Evolutionary conservation across 345 rosid species (phyloP).

Genomic region (Eucalyptus sp.): DNA sequence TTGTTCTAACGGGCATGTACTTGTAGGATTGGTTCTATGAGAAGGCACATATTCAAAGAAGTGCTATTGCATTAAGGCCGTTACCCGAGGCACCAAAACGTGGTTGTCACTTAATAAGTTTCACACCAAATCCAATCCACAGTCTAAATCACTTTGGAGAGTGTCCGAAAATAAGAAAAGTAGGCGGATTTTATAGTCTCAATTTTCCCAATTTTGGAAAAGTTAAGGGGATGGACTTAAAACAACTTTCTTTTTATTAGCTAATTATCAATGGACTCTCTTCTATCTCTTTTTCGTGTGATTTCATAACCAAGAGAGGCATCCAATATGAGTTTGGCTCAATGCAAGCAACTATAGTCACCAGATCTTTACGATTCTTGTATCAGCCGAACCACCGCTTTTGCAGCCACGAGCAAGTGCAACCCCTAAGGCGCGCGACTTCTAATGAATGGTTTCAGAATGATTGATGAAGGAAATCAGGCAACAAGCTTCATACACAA

Average conservation of each 20-base stretch:
- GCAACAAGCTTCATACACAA: neutral
- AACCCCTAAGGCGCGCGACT: fast-evolving
- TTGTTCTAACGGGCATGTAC: fast-evolving
- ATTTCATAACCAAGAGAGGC: neutral
- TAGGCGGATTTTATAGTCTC: neutral
- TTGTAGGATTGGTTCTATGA: fast-evolving
- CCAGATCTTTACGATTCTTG: neutral
- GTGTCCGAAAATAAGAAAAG: neutral
- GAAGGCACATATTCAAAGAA: neutral
- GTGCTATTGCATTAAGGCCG: fast-evolving
- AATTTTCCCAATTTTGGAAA: neutral
- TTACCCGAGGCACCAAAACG: neutral
- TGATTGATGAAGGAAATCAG: neutral
- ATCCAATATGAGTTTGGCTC: neutral
- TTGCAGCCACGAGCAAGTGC: neutral
- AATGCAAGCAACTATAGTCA: neutral
- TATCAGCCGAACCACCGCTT: neutral
- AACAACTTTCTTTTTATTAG: neutral
- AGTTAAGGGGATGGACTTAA: neutral
- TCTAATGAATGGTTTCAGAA: neutral
- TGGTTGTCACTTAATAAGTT: neutral
- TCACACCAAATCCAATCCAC: neutral
- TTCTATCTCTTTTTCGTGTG: neutral
- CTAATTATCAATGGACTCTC: neutral
- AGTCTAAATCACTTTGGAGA: neutral